Conservation (phyloP, 352 stramenopile genomes). For the Phytopythium litorale region DNA sequence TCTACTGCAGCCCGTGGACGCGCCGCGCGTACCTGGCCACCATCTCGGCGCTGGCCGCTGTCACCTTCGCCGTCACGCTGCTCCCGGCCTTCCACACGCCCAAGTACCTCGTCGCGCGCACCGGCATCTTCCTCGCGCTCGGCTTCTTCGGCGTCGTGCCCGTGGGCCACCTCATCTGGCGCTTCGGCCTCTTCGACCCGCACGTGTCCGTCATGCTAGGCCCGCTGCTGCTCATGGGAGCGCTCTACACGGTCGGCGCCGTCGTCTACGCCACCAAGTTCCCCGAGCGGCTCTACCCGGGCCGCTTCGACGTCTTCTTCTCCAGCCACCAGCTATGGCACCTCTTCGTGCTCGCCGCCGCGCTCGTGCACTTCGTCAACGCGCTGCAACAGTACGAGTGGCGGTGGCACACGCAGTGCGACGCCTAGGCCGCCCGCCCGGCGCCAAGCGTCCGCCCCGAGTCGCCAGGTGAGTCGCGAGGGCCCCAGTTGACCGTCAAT, state of each 20-base stretch:
- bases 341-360: slow-evolving; percentile 82
- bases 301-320: slow-evolving; percentile 83
- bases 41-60: slow-evolving; percentile 59
- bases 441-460: too few species aligned
- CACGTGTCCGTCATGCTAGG: slow-evolving; percentile 85
- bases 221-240: slow-evolving; percentile 67
- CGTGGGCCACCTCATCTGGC: slow-evolving; percentile 69
- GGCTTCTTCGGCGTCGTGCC: slow-evolving; percentile 82
- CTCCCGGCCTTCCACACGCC: slow-evolving; percentile 65
- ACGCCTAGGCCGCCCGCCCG: slow-evolving; percentile 22
- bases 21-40: slow-evolving; percentile 59
- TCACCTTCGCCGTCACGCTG: slow-evolving; percentile 73
- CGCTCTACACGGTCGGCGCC: slow-evolving; percentile 74
- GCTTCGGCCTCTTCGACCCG: slow-evolving; percentile 74
- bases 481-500: too few species aligned
- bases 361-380: slow-evolving; percentile 83
- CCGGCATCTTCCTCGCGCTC: slow-evolving; percentile 71
- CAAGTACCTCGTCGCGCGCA: slow-evolving; percentile 70
- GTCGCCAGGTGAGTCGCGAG: too few species aligned
- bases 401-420: slow-evolving; percentile 79
- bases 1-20: slow-evolving; percentile 78
- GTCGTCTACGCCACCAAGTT: slow-evolving; percentile 86
- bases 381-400: slow-evolving; percentile 84
- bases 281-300: slow-evolving; percentile 81
- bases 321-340: slow-evolving; percentile 88